Evolutionary conservation across 768 basidiomycete genomes (phyloP).

Genomic region (Lactarius indigo): DNA sequence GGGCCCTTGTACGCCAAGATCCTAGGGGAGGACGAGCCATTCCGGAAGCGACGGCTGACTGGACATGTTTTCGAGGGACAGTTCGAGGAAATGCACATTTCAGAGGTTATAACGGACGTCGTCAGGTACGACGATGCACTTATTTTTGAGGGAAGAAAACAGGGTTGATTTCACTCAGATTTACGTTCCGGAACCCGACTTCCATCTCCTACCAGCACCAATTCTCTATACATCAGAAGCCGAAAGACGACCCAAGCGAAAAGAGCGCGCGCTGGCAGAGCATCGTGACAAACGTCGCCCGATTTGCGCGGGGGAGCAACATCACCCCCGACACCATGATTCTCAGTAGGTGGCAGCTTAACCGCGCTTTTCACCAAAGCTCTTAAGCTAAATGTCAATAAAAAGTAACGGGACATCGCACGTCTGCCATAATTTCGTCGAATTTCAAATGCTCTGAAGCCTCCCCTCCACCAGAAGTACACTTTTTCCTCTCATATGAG

Average conservation of each 20-base stretch:
- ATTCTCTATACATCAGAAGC: slow-evolving; percentile 15
- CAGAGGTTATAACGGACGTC: slow-evolving; percentile 6
- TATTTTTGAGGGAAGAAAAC: neutral
- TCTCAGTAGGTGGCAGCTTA: slow-evolving; percentile 7
- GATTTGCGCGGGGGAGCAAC: neutral
- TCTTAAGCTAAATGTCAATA: neutral
- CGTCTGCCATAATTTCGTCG: slow-evolving; percentile 7
- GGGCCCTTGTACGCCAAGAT: slow-evolving; percentile 7
- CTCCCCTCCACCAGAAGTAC: slow-evolving; percentile 10
- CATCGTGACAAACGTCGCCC: slow-evolving; percentile 4
- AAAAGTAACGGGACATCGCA: slow-evolving; percentile 18
- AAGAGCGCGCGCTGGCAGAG: slow-evolving; percentile 12
- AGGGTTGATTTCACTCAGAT: neutral
- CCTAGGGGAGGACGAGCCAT: slow-evolving; percentile 16
- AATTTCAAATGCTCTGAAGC: neutral
- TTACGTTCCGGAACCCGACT: slow-evolving; percentile 9
- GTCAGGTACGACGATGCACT: neutral
- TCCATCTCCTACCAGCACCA: slow-evolving; percentile 7
- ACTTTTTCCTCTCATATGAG: slow-evolving; percentile 20
- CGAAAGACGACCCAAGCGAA: slow-evolving; percentile 8
- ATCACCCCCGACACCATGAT: slow-evolving; percentile 12
- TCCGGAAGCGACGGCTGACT: slow-evolving; percentile 4
- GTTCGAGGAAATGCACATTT: slow-evolving; percentile 8
- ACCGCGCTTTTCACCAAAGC: neutral
- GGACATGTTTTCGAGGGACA: slow-evolving; percentile 14